Base-by-base conservation (phyloP, 768 basidiomycete genomes). In the Neoboletus magnificus region DNA sequence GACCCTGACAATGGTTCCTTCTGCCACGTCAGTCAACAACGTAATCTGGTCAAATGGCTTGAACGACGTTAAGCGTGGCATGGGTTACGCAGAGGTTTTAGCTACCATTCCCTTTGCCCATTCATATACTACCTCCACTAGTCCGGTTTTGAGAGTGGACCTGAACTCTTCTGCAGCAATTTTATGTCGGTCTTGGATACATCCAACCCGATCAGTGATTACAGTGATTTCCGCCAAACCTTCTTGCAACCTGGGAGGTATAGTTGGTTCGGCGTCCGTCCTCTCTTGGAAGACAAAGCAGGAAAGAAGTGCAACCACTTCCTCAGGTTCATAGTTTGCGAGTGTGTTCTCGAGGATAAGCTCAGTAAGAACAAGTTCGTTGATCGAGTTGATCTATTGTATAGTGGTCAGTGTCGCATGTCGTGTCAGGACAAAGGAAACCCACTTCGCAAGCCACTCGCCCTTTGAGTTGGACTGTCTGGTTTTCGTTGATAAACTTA, bases 251-350 rank as follows among this genome's bases (percentile, higher is more conserved):
- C 87, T 88, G 12, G 84, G 80, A 12, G 93, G 86, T 49, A 99
- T 79, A 3, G 79, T 70, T 22, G 97, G 95, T 62, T 95, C 92
- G 9, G 85, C 78, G 9, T 97, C 93, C 15, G 94, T 93, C 75
- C 97, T 98, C 70, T 99, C 97, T 70, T 98, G 97, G 72, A 99
- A 99, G 40, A 99, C 89, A 68, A 99, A 98, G 66, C 91, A 91
- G 4, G 96, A 98, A 6, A 99, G 80, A 27, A 99, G 79, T 2
- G 97, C 95, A 39, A 96, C 97, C 48, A 96, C 93, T 73, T 98
- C 97, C 70, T 93, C 93, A 0, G 97, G 92, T 44, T 93, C 93
- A 68, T 91, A 98, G 15, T 77, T 76, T 7, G 93, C 92, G 29
- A 98, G 77, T 0, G 91, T 89, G 66, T 99, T 99, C 66, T 99